phyloP scores from a whole-genome alignment of 345 rosid genomes.

The Aegle marmelos region DNA sequence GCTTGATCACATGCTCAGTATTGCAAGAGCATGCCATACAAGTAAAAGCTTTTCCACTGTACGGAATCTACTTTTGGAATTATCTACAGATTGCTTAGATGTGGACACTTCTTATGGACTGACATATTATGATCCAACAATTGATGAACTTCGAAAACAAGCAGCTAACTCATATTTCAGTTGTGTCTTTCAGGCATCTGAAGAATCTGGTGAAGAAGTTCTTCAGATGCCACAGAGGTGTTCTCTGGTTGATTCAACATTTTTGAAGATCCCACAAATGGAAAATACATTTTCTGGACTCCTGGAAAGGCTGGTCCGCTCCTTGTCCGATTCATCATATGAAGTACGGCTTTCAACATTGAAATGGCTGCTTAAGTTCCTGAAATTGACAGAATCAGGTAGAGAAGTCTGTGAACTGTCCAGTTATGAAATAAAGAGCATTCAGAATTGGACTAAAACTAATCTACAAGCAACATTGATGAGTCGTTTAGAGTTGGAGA shows the following conservation, averaged over 20 bases:
- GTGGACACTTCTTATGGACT: constrained; percentile 48
- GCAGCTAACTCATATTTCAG: constrained; percentile 78
- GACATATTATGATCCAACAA: constrained; percentile 73
- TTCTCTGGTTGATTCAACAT: constrained; percentile 20
- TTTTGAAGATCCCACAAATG: constrained; percentile 29
- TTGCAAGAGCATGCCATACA: constrained; percentile 44
- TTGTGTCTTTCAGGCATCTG: constrained; percentile 62
- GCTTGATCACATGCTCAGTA: constrained; percentile 74
- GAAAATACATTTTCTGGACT: constrained; percentile 36
- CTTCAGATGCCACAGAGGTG: constrained; percentile 34
- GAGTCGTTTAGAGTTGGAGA: constrained; percentile 59
- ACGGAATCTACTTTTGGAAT: constrained; percentile 57
- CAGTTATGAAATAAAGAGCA: constrained; percentile 34
- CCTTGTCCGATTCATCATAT: constrained; percentile 73
- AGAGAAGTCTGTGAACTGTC: constrained; percentile 20
- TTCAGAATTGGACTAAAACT: constrained; percentile 62
- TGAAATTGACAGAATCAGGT: constrained; percentile 45
- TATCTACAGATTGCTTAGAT: constrained; percentile 67
- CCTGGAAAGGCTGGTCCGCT: constrained; percentile 50
- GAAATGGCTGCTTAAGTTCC: constrained; percentile 77
- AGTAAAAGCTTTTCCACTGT: constrained; percentile 38
- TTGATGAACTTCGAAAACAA: constrained; percentile 76
- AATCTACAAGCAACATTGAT: constrained; percentile 59
- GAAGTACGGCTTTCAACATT: constrained; percentile 87
- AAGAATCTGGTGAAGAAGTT: constrained; percentile 41